Percentiles rank a stretch among this genome's conserved stretches.
These are phyloP conservation scores for Macadamia tetraphylla DNA, from an alignment of 164 flowering plant species.

Conservation along the genomic window DNA sequence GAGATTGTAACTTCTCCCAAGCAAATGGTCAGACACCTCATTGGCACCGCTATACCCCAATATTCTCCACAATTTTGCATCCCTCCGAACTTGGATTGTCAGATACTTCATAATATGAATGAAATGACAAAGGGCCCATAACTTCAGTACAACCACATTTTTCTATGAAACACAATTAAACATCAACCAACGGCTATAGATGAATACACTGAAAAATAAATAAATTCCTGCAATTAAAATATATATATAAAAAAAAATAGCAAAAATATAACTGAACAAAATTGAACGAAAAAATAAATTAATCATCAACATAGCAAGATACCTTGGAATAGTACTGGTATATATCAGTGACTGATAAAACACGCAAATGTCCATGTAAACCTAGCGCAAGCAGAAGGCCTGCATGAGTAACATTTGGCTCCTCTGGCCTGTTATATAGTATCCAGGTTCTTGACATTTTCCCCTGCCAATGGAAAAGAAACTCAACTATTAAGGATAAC, in stretches of 20 bases:
- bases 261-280: not conserved
- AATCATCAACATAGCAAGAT: not conserved
- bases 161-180: too few relatives aligned
- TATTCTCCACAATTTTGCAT: too few relatives aligned
- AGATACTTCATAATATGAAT: too few relatives aligned
- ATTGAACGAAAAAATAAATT: not conserved
- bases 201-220: too few relatives aligned
- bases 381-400: slow-evolving; percentile 95
- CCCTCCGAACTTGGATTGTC: too few relatives aligned
- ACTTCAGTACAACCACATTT: too few relatives aligned
- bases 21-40: too few relatives aligned
- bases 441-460: slow-evolving; percentile 98
- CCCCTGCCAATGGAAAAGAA: slow-evolving; percentile 41
- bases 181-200: too few relatives aligned
- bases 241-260: not conserved
- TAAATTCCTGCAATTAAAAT: not conserved
- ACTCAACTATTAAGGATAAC: not conserved
- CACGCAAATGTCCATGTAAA: slow-evolving; percentile 83
- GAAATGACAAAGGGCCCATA: too few relatives aligned
- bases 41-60: too few relatives aligned
- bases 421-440: slow-evolving; percentile 76
- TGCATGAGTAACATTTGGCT: slow-evolving; percentile 79
- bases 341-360: slow-evolving; percentile 65
- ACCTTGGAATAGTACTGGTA: slow-evolving; percentile 82
- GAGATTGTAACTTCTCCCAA: too few relatives aligned